Conservation (phyloP, 495 filamentous ascomycete species). For the Bryoglossum gracile region DNA sequence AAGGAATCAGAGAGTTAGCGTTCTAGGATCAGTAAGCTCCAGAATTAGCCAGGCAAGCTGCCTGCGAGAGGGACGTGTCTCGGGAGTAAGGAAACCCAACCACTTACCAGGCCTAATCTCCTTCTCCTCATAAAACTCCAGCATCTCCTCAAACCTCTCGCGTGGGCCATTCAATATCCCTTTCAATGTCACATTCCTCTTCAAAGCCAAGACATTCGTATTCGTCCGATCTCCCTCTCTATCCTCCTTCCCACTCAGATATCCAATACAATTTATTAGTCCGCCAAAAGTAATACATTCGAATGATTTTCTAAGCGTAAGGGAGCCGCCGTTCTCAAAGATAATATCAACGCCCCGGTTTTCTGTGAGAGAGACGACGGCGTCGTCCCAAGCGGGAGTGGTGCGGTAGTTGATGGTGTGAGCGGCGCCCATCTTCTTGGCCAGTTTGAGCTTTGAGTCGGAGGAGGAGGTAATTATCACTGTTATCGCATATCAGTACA, state of each 20-base stretch:
- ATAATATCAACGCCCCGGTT: slow-evolving; percentile 60
- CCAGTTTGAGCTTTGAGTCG: background rate
- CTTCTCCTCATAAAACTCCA: slow-evolving; percentile 28
- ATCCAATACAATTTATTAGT: slow-evolving; percentile 56
- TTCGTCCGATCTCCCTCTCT: slow-evolving; percentile 30
- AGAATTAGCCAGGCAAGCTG: too few relatives aligned
- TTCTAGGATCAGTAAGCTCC: too few relatives aligned
- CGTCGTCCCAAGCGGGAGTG: slow-evolving; percentile 62
- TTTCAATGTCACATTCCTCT: slow-evolving; percentile 32
- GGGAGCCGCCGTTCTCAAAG: slow-evolving; percentile 57
- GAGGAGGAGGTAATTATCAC: background rate
- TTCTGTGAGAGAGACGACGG: slow-evolving; percentile 52
- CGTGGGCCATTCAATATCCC: slow-evolving; percentile 31
- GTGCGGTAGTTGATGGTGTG: slow-evolving; percentile 59
- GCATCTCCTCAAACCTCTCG: slow-evolving; percentile 32
- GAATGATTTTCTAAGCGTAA: slow-evolving; percentile 53
- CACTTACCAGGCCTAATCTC: slow-evolving; percentile 32
- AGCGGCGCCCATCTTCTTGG: background rate
- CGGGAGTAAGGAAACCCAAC: too few relatives aligned
- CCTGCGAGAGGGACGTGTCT: too few relatives aligned
- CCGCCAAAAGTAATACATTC: slow-evolving; percentile 57
- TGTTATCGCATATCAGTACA: too few relatives aligned
- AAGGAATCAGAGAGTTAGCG: too few relatives aligned
- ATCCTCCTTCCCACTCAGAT: slow-evolving; percentile 38
- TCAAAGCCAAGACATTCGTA: slow-evolving; percentile 32